phyloP scores from a whole-genome alignment of 768 basidiomycete genomes.

The Paxillus ammoniavirescens region DNA sequence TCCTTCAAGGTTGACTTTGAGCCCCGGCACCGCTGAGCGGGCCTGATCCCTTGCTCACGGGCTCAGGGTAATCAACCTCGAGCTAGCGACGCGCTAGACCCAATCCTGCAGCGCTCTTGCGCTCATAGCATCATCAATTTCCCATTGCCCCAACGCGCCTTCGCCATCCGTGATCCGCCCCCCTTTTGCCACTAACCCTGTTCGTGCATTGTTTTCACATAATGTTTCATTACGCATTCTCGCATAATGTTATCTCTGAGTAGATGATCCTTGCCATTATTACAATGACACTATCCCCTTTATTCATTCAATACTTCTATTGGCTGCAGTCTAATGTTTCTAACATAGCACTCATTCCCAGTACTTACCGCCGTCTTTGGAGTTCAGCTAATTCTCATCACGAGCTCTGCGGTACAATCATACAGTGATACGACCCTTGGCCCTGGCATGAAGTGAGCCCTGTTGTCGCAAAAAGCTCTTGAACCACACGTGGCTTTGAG shows the following conservation, averaged over 20 bases:
- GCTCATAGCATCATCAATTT: slow-evolving; percentile 13
- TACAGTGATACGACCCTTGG: slow-evolving; percentile 16
- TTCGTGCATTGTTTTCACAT: slow-evolving; percentile 40
- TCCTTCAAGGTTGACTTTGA: slow-evolving; percentile 75
- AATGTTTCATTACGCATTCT: slow-evolving; percentile 36
- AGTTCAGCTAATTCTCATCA: slow-evolving; percentile 6
- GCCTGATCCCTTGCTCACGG: slow-evolving; percentile 13
- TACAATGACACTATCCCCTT: slow-evolving; percentile 30
- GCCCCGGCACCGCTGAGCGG: slow-evolving; percentile 37
- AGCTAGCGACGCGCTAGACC: slow-evolving; percentile 17
- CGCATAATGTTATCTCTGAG: slow-evolving; percentile 31
- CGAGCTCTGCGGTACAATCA: slow-evolving; percentile 2
- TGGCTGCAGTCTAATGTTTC: slow-evolving; percentile 29
- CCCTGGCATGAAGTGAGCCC: slow-evolving; percentile 19
- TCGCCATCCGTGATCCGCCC: slow-evolving; percentile 29
- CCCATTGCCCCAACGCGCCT: slow-evolving; percentile 13
- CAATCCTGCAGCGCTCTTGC: slow-evolving; percentile 7
- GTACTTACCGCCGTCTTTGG: slow-evolving; percentile 16
- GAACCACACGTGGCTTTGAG: not conserved
- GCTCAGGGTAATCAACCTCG: slow-evolving; percentile 7
- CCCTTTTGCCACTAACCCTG: slow-evolving; percentile 12
- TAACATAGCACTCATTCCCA: slow-evolving; percentile 25
- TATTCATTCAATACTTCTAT: slow-evolving; percentile 30
- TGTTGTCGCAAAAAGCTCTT: not conserved
- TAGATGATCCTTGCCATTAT: slow-evolving; percentile 29